Evolutionary conservation across 1,139 yeast species (phyloP).

Genomic region (Saccharomycopsis hybrid): DNA sequence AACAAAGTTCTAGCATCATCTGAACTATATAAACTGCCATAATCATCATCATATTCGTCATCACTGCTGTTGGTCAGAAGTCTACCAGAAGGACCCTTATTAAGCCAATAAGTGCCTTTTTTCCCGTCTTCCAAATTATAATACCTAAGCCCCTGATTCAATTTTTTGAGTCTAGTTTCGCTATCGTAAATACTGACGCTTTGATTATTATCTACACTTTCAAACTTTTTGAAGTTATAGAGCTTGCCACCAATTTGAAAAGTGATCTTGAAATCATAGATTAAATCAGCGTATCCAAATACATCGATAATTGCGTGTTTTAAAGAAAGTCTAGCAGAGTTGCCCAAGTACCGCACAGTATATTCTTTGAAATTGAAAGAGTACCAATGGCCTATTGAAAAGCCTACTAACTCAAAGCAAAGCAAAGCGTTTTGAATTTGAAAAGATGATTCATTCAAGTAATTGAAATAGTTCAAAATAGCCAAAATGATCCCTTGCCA

Average conservation of each 20-base stretch:
- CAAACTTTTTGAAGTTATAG: slow-evolving; percentile 80
- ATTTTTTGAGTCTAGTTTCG: slow-evolving; percentile 59
- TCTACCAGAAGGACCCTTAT: slow-evolving; percentile 25
- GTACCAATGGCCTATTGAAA: slow-evolving; percentile 81
- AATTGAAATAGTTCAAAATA: slow-evolving; percentile 48
- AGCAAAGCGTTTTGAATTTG: slow-evolving; percentile 73
- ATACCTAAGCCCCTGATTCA: slow-evolving; percentile 80
- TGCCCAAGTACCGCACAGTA: slow-evolving; percentile 51
- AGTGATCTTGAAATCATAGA: slow-evolving; percentile 70
- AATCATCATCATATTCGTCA: too few relatives aligned
- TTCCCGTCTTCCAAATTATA: slow-evolving; percentile 52
- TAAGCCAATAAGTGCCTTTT: slow-evolving; percentile 78
- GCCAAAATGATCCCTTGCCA: slow-evolving; percentile 88
- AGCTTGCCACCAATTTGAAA: slow-evolving; percentile 55
- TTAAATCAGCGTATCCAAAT: slow-evolving; percentile 65
- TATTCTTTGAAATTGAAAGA: slow-evolving; percentile 80
- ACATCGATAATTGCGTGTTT: slow-evolving; percentile 68
- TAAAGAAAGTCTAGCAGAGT: slow-evolving; percentile 57
- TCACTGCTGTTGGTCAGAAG: background rate
- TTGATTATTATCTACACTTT: slow-evolving; percentile 58
- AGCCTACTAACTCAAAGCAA: slow-evolving; percentile 78
- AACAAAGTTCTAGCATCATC: background rate
- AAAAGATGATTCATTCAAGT: slow-evolving; percentile 41
- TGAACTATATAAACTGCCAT: background rate
- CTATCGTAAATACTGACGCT: slow-evolving; percentile 63